Base-by-base conservation (phyloP, 768 basidiomycete species). In the Favolaschia claudopus region DNA sequence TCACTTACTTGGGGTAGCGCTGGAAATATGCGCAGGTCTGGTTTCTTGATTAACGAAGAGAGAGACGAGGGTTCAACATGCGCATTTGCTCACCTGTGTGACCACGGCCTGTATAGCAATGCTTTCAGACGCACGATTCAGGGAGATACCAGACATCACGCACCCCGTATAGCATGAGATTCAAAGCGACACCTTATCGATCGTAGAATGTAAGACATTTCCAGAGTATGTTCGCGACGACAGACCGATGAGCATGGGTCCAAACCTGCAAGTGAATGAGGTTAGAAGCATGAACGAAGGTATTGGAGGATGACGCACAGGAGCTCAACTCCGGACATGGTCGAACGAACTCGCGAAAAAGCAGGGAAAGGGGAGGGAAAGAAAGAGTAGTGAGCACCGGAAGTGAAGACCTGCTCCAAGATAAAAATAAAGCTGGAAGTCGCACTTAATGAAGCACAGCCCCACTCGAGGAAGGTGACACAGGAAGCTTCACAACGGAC, bases 251-350 rank as follows among this genome's bases (percentile, higher is more conserved):
- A 60, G 47, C 46, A 60, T 45, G 33, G 59, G 59, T 25, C 53
- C 52, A 7, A 44, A 60, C 22, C 59, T 55, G 32, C 19, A 12
- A 15, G 31, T 19, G 27, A 20, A 33, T 56, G 17, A 50, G 42
- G 25, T 7, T 22, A 12, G 25, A 22, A 5, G 28, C 9, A 14
- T 12, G n/a, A 33, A 9, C 31, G 39, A 20, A 10, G 17, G 31
- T 7, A 15, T 17, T 4, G 4, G 8, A 37, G 15, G 20, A 31
- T 7, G 17, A 43, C 55, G 31, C 37, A 62, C 60, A 62, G 44
- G 61, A 58, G 61, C 19, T 62, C 55, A 46, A 54, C 55, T 62
- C 55, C 55, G 37, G 61, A 44, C 60, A 62, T 62, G n/a, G n/a
- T n/a, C n/a, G n/a, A n/a, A n/a, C n/a, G n/a, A n/a, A n/a, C n/a